Evolutionary conservation across 768 basidiomycete genomes (phyloP).

Genomic region (Rhizopogon vesiculosus): DNA sequence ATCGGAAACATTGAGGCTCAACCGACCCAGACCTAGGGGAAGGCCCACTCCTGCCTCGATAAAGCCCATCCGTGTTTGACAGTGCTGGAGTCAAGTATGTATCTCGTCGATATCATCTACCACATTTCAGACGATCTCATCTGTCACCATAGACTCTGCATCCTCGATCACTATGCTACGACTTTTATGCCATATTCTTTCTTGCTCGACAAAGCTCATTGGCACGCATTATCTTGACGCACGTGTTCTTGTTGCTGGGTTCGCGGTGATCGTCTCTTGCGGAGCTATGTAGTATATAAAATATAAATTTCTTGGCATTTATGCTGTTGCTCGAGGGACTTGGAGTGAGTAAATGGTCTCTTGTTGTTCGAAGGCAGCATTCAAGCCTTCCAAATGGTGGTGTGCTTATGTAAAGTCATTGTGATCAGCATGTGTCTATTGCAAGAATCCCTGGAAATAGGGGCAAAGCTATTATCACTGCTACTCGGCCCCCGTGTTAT

Average conservation of each 20-base stretch:
- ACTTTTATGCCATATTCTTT: background rate
- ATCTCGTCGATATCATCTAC: background rate
- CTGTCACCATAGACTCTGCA: background rate
- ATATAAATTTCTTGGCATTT: background rate
- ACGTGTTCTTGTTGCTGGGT: background rate
- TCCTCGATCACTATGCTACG: background rate
- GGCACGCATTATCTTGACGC: background rate
- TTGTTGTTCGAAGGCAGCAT: no score
- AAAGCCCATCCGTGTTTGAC: slow-evolving; percentile 21
- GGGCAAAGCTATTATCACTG: no score
- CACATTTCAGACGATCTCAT: no score
- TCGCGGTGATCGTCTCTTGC: background rate
- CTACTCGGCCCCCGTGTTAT: background rate
- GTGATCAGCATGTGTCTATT: no score
- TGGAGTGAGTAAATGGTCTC: no score
- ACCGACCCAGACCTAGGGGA: slow-evolving; percentile 41
- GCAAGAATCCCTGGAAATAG: no score
- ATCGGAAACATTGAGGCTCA: slow-evolving; percentile 37
- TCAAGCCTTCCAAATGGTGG: no score
- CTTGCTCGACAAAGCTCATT: background rate
- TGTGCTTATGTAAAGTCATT: no score
- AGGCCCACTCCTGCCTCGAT: slow-evolving; percentile 31
- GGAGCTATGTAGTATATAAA: background rate
- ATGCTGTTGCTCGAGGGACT: no score
- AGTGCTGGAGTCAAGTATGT: background rate